Conservation (phyloP, 1,284 basidiomycete genomes). For the Rhodotorula sp. region DNA sequence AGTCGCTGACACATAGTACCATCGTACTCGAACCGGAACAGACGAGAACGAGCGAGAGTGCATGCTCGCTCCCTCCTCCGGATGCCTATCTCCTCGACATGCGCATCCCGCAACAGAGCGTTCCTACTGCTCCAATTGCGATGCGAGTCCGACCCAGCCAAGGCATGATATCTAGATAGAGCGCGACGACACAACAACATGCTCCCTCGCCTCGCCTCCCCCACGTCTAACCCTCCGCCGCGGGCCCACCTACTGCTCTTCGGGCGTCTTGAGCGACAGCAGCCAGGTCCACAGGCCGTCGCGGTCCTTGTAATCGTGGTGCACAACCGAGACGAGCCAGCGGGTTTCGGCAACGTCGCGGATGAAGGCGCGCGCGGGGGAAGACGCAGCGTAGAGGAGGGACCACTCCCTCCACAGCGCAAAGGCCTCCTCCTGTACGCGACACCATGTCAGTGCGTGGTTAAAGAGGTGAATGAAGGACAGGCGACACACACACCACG, state of each 20-base stretch:
- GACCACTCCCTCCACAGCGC: constrained; percentile 96
- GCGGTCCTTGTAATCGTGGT: constrained; percentile 86
- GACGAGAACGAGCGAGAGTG: too few relatives aligned
- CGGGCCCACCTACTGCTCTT: background rate
- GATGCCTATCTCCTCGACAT: too few relatives aligned
- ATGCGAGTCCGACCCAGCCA: too few relatives aligned
- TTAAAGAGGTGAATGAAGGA: background rate
- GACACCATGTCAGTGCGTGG: background rate
- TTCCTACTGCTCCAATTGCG: too few relatives aligned
- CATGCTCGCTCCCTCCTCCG: too few relatives aligned
- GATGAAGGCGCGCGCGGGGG: constrained; percentile 71
- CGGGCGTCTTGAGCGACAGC: constrained; percentile 49
- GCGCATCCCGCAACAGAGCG: too few relatives aligned
- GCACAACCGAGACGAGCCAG: constrained; percentile 91
- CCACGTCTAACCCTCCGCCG: background rate
- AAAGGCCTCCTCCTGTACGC: constrained; percentile 85
- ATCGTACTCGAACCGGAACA: too few relatives aligned
- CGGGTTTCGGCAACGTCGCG: constrained; percentile 69
- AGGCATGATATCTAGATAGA: background rate
- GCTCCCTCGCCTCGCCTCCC: background rate
- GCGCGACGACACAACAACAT: background rate
- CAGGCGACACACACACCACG: constrained; percentile 60
- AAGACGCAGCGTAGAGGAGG: constrained; percentile 74
- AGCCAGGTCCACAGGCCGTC: constrained; percentile 86
- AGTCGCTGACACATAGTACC: too few relatives aligned